Evolutionary conservation across 805 yeast species (phyloP).

Genomic region (Metschnikowia chrysomelidarum): DNA sequence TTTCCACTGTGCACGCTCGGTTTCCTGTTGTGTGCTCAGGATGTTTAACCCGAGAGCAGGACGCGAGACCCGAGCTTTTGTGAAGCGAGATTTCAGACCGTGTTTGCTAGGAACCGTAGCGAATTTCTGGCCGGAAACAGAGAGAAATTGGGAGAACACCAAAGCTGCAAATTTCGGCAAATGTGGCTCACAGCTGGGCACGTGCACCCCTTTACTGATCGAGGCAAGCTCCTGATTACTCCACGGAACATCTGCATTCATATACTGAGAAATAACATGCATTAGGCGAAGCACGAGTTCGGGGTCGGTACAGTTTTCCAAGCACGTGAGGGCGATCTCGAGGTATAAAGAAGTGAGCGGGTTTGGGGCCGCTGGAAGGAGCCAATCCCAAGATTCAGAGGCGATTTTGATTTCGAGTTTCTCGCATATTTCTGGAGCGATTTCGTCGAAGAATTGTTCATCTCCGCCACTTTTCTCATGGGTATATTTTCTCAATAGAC

Average conservation of each 20-base stretch:
- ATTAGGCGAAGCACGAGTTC: conserved; percentile 7
- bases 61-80: conserved; percentile 11
- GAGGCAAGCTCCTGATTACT: conserved; percentile 9
- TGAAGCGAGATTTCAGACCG: not conserved
- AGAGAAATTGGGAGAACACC: conserved; percentile 6
- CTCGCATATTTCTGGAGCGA: conserved; percentile 5
- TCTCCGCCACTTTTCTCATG: not conserved
- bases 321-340: conserved; percentile 9
- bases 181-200: not conserved
- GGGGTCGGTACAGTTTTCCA: conserved; percentile 5
- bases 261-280: conserved; percentile 19
- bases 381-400: conserved; percentile 9
- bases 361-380: conserved; percentile 1
- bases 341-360: conserved; percentile 2
- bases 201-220: conserved; percentile 2
- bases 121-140: conserved; percentile 2
- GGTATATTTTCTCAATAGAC: conserved; percentile 1
- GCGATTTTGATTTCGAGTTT: not conserved
- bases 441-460: not conserved
- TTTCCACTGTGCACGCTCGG: conserved; percentile 28
- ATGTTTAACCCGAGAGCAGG: conserved; percentile 19
- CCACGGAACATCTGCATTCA: conserved; percentile 35
- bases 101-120: conserved; percentile 5
- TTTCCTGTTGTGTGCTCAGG: conserved; percentile 20
- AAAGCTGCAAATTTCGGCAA: not conserved